These are phyloP conservation scores for Ceratobasidium theobromae DNA, from an alignment of 1,284 basidiomycete species.

Conservation along the genomic window DNA sequence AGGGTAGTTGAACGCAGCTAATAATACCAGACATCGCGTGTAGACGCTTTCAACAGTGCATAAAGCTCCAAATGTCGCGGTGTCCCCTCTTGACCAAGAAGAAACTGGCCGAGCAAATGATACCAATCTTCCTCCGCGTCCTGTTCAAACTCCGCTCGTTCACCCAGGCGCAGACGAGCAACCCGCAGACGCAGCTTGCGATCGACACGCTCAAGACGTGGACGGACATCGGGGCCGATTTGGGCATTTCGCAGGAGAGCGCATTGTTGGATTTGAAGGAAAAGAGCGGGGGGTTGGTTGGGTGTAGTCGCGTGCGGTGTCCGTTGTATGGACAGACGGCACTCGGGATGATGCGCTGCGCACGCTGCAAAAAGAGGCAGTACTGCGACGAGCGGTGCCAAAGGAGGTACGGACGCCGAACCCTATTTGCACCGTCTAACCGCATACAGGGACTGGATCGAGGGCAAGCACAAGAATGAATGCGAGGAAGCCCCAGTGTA, in stretches of 20 bases:
- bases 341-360: slow-evolving; percentile 25
- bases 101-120: slow-evolving; percentile 22
- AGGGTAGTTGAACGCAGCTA: background rate
- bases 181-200: slow-evolving; percentile 14
- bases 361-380: slow-evolving; percentile 29
- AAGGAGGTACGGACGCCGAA: background rate
- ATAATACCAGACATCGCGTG: background rate
- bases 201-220: slow-evolving; percentile 18
- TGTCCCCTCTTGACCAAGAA: slow-evolving; percentile 5
- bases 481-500: slow-evolving; percentile 3
- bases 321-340: slow-evolving; percentile 26
- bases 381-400: slow-evolving; percentile 30
- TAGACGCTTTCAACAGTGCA: slow-evolving; percentile 10
- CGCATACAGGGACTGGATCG: slow-evolving; percentile 18
- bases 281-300: slow-evolving; percentile 25
- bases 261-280: slow-evolving; percentile 21
- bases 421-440: background rate
- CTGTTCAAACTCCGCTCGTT: slow-evolving; percentile 28
- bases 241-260: slow-evolving; percentile 18
- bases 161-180: background rate
- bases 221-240: slow-evolving; percentile 11
- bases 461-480: slow-evolving; percentile 29
- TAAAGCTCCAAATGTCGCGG: slow-evolving; percentile 25
- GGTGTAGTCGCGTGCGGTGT: slow-evolving; percentile 25
- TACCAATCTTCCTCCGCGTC: slow-evolving; percentile 20